These are phyloP conservation scores for Aegle marmelos DNA, from an alignment of 345 rosid genomes.

Conservation along the genomic window DNA sequence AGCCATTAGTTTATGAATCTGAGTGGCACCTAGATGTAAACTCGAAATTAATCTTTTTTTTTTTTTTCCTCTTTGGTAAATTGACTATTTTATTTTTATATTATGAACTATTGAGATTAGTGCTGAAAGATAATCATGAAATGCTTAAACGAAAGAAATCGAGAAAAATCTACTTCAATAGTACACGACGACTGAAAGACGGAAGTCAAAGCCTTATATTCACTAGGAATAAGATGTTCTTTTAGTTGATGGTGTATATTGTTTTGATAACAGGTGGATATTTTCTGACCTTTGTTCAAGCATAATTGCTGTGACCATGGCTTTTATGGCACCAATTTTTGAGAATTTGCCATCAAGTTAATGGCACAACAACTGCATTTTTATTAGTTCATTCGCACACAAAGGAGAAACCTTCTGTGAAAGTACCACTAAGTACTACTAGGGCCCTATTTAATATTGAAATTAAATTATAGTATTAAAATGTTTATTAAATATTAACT, in stretches of 20 bases:
- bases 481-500: too few relatives aligned
- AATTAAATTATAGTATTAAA: too few relatives aligned
- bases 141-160: not conserved
- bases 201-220: not conserved
- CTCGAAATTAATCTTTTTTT: not conserved
- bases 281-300: not conserved
- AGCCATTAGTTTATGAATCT: not conserved
- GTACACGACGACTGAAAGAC: not conserved
- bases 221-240: not conserved
- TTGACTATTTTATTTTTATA: not conserved
- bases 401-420: too few relatives aligned
- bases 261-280: not conserved
- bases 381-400: too few relatives aligned
- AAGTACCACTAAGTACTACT: too few relatives aligned
- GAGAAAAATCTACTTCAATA: not conserved
- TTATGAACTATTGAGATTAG: not conserved
- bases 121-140: not conserved
- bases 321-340: too few relatives aligned
- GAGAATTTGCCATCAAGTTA: too few relatives aligned
- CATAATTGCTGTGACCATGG: not conserved
- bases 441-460: too few relatives aligned
- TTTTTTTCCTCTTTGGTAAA: not conserved
- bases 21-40: not conserved
- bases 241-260: not conserved
- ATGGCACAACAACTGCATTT: too few relatives aligned